A percentile compares a stretch with the other conserved stretches of the same genome.
phyloP scores from a whole-genome alignment of 2,329 filamentous ascomycete species.

The Hypoxylon sp. region DNA sequence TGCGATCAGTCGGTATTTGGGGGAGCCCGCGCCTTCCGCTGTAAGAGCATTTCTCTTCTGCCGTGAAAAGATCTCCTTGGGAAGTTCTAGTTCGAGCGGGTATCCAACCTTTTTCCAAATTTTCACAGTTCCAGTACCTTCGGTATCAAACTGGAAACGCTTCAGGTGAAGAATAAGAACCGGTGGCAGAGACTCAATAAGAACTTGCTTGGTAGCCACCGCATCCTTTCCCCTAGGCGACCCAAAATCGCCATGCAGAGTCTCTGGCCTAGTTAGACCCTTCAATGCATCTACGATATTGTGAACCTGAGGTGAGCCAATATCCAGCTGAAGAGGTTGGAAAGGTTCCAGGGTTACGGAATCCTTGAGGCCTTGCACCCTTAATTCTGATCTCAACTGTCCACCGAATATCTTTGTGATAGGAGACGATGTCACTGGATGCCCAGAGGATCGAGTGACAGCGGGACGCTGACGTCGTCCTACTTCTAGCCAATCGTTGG shows the following conservation, averaged over 20 bases:
- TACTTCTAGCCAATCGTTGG: constrained; percentile 91
- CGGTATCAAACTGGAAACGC: constrained; percentile 94
- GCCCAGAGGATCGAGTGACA: constrained; percentile 86
- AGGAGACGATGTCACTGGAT: constrained; percentile 78
- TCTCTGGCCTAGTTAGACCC: constrained; percentile 84
- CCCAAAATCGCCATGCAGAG: constrained; percentile 85
- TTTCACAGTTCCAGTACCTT: constrained; percentile 87
- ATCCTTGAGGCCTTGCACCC: constrained; percentile 85
- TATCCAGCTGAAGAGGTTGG: constrained; percentile 94
- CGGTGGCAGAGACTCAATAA: constrained; percentile 90
- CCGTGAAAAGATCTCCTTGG: constrained; percentile 86
- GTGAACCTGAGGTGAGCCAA: constrained; percentile 85
- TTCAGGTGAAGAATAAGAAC: constrained; percentile 96
- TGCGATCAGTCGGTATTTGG: constrained; percentile 86
- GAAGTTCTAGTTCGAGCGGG: constrained; percentile 92
- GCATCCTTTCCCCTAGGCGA: constrained; percentile 81
- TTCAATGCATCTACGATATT: constrained; percentile 94
- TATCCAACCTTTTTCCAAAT: constrained; percentile 99
- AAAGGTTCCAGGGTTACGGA: constrained; percentile 95
- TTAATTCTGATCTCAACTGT: constrained; percentile 88
- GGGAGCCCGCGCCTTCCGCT: constrained; percentile 74
- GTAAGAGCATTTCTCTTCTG: constrained; percentile 76
- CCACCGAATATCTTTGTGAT: constrained; percentile 96
- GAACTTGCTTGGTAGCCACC: constrained; percentile 90
- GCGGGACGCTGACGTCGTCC: constrained; percentile 90